A percentile compares a stretch with the other conserved stretches of the same genome.
phyloP scores from a whole-genome alignment of 2,329 filamentous ascomycete species.

The Neoascochyta sp. region DNA sequence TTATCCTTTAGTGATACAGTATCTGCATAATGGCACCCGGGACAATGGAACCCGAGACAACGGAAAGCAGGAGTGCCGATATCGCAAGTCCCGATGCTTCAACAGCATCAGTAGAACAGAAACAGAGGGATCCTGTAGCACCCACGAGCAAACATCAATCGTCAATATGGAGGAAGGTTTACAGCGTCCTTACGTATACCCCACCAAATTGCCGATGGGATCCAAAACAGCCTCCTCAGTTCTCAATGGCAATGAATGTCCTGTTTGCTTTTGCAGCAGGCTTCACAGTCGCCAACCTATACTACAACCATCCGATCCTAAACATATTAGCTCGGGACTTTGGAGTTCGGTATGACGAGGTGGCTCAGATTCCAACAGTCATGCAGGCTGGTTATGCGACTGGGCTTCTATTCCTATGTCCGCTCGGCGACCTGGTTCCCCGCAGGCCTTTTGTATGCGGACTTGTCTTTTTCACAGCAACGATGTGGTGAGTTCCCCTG shows the following conservation, averaged over 20 bases:
- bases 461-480: conserved; percentile 65
- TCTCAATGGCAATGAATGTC: conserved; percentile 66
- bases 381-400: conserved; percentile 76
- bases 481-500: conserved; percentile 58
- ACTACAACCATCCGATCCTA: conserved; percentile 76
- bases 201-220: conserved; percentile 67
- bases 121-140: too few relatives aligned
- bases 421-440: conserved; percentile 66
- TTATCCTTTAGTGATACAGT: not conserved
- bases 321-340: conserved; percentile 72
- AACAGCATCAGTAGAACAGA: conserved; percentile 1
- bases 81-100: not conserved
- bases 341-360: conserved; percentile 63
- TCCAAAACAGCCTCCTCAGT: conserved; percentile 60
- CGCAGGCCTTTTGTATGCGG: conserved; percentile 66
- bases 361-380: conserved; percentile 66
- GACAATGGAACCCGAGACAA: conserved; percentile 1
- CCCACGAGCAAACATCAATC: too few relatives aligned
- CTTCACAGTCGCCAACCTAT: conserved; percentile 78
- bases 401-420: conserved; percentile 70
- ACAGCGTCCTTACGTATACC: conserved; percentile 51
- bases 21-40: conserved; percentile 5
- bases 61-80: not conserved
- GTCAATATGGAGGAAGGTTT: conserved; percentile 20
- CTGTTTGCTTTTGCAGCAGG: conserved; percentile 64